Conservation (phyloP, 169 alveolate species). For the Eimeria necatrix region DNA sequence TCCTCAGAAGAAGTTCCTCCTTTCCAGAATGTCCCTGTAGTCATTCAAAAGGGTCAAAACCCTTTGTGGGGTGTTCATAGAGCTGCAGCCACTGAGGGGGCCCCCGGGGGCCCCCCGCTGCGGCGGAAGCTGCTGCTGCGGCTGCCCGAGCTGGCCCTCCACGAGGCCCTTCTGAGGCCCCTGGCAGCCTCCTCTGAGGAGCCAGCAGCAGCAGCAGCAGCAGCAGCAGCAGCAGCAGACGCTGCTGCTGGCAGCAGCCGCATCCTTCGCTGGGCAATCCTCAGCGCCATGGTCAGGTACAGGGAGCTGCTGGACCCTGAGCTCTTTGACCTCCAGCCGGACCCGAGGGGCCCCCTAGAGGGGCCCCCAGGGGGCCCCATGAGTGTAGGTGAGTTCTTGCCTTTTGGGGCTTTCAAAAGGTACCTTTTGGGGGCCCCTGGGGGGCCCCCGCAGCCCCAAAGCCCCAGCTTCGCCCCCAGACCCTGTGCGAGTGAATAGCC, state of each 20-base stretch:
- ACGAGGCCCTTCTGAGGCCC: conserved; percentile 37
- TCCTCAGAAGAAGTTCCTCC: conserved; percentile 1
- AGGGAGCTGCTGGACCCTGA: conserved; percentile 61
- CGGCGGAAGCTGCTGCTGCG: conserved; percentile 21
- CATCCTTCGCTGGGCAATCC: conserved; percentile 28
- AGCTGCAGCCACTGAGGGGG: not conserved
- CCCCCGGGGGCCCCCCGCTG: conserved; percentile 1
- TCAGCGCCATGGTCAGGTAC: conserved; percentile 24
- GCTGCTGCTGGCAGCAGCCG: conserved; percentile 1
- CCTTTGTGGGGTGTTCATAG: conserved; percentile 35
- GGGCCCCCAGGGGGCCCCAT: not conserved
- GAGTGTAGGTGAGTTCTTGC: not conserved
- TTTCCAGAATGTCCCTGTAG: conserved; percentile 1
- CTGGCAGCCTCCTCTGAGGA: not conserved
- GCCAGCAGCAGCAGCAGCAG: conserved; percentile 14
- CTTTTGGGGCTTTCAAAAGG: not conserved
- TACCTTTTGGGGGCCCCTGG: not conserved
- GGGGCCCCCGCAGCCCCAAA: not conserved
- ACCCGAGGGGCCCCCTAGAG: not conserved
- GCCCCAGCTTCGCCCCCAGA: no score
- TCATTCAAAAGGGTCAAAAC: not conserved
- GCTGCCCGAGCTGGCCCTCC: conserved; percentile 29
- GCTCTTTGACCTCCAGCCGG: not conserved
- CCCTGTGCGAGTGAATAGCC: no score
- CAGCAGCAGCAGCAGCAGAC: conserved; percentile 7